Percentiles rank a stretch among this genome's conserved stretches.
These are phyloP conservation scores for Citrus mangshanensis DNA, from an alignment of 345 rosid species.

Conservation along the genomic window DNA sequence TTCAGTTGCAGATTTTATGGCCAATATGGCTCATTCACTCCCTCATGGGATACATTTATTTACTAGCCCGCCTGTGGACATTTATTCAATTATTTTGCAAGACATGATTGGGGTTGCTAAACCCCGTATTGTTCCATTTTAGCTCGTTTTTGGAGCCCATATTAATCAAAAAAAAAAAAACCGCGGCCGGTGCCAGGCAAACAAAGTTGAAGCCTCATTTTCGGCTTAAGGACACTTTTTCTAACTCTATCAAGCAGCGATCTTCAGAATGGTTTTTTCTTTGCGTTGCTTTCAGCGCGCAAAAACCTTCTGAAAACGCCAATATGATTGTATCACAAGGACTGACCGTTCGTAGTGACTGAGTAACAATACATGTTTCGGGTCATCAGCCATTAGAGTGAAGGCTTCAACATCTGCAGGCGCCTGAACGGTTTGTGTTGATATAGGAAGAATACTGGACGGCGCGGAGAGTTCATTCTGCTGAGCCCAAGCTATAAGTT, in stretches of 20 bases:
- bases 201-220: no score
- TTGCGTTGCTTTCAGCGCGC: not conserved
- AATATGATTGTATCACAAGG: not conserved
- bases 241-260: not conserved
- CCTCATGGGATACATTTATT: no score
- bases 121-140: no score
- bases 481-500: not conserved
- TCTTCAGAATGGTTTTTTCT: not conserved
- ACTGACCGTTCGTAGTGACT: not conserved
- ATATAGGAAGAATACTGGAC: not conserved
- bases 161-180: no score
- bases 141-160: no score
- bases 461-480: not conserved
- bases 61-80: no score
- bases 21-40: no score
- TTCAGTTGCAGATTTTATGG: no score
- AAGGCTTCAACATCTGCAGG: slow-evolving; percentile 1
- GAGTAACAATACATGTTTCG: not conserved
- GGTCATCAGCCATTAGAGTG: not conserved
- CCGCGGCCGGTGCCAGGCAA: no score
- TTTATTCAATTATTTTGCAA: no score
- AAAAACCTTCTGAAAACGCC: not conserved
- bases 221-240: no score
- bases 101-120: no score
- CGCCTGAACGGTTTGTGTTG: not conserved